Evolutionary conservation across 306 rosid genomes (phyloP).

Genomic region (Ormosia emarginata): DNA sequence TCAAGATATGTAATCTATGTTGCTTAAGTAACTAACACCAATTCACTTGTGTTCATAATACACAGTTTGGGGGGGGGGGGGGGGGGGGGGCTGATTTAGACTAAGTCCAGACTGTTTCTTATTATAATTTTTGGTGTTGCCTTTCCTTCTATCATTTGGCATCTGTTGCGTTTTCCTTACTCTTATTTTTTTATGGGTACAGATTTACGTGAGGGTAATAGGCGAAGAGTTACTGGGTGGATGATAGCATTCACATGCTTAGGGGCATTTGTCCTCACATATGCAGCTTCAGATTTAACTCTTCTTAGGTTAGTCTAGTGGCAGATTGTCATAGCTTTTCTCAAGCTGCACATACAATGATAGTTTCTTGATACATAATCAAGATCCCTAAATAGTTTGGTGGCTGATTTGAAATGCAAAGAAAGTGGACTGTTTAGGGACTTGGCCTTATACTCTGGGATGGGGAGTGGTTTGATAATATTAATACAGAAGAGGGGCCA

Average conservation of each 20-base stretch:
- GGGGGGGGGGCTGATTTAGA: background rate
- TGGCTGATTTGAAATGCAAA: constrained; percentile 6
- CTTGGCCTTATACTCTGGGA: background rate
- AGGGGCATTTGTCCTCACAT: constrained; percentile 72
- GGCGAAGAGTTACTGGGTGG: constrained; percentile 71
- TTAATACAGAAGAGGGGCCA: background rate
- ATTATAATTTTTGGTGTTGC: background rate
- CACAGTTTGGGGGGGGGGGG: background rate
- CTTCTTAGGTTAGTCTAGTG: constrained; percentile 53
- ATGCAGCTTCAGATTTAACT: constrained; percentile 59
- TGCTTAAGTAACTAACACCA: background rate
- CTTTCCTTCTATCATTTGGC: constrained; percentile 3
- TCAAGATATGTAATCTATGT: background rate
- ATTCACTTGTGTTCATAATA: background rate
- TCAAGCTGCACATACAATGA: background rate
- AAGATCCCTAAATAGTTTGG: constrained; percentile 1
- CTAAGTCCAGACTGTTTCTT: background rate
- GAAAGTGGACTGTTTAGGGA: constrained; percentile 3
- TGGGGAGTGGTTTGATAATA: background rate
- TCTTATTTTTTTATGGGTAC: constrained; percentile 19
- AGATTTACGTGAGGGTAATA: constrained; percentile 45
- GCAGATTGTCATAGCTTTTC: constrained; percentile 4
- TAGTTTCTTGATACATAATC: constrained; percentile 1
- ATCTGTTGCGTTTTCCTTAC: background rate
- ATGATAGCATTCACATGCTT: constrained; percentile 60